phyloP scores from a whole-genome alignment of 495 filamentous ascomycete genomes.

The Endocarpon pusillum region DNA sequence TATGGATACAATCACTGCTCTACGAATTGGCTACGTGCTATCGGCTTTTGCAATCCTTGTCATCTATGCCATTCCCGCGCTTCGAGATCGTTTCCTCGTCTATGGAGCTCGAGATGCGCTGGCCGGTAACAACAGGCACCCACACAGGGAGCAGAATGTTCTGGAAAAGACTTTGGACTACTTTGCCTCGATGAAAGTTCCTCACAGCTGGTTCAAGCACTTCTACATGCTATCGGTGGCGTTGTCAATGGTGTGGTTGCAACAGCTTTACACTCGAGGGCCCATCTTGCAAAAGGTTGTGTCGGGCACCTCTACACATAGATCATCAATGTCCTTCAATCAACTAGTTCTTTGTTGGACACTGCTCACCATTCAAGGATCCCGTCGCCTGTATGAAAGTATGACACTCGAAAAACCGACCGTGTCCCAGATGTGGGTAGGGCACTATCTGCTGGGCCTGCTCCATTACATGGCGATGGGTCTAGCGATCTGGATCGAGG shows the following conservation, averaged over 20 bases:
- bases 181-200: constrained; percentile 41
- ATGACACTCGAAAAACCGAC: constrained; percentile 43
- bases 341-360: constrained; percentile 53
- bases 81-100: constrained; percentile 35
- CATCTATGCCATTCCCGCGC: constrained; percentile 29
- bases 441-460: constrained; percentile 65
- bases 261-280: constrained; percentile 46
- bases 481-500: constrained; percentile 75
- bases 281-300: constrained; percentile 11
- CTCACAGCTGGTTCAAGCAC: constrained; percentile 73
- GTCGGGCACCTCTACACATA: background rate
- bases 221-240: constrained; percentile 65
- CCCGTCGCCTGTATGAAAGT: constrained; percentile 59
- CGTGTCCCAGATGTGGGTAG: constrained; percentile 61
- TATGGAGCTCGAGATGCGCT: no score
- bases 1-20: constrained; percentile 26
- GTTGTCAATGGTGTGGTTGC: constrained; percentile 60
- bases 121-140: no score
- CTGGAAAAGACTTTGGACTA: no score
- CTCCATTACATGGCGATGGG: constrained; percentile 56
- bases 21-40: constrained; percentile 29
- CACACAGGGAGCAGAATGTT: no score
- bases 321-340: constrained; percentile 36
- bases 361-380: constrained; percentile 57
- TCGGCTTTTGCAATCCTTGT: no score